Evolutionary conservation across 2,329 filamentous ascomycete genomes (phyloP), one percentile per base, ranked within the genome.

Genomic region (Penicillium thymicola): DNA sequence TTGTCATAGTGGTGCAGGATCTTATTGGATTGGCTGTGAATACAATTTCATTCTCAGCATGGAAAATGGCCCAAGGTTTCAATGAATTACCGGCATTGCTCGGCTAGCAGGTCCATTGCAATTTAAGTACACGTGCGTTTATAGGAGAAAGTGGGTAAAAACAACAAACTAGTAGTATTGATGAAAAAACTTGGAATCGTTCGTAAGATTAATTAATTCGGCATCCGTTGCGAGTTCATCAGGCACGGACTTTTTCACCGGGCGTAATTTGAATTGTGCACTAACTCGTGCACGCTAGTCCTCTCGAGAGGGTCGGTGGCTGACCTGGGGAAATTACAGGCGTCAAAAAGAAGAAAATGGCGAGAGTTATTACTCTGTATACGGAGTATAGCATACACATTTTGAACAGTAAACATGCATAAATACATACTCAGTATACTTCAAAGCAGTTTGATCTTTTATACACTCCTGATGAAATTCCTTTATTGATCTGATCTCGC

Each of bases 401-500:
- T 11, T 23, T 32, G 28, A 9, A 34, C 4, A 23, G 18, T 16
- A 6, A 34, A 32, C 21, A 4, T 34, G 13, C 14, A 23, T 21
- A 21, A 5, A 5, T 37, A 3, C 14, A 18, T 38, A 10, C 34
- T 9, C 34, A 4, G 34, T 37, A 37, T 37, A 36, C 9, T 30
- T 6, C 27, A 14, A 18, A 21, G 27, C 2, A 44, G 6, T n/a
- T 5, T 6, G 28, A n/a, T 9, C 32, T 32, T 23, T 9, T 21
- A 40, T 38, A 13, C 2, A 16, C 27, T 32, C 32, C 32, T 42
- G 14, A 34, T 46, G 40, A 40, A 51, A 11, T 34, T 21, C 27
- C 18, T 8, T 5, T 54, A 32, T 44, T 55, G 54, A 57, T 48
- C 49, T 41, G 49, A 57, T 48, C 45, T 50, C 44, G 38, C 45